These are phyloP conservation scores for Hanseniaspora meyeri DNA, from an alignment of 805 yeast species.

Conservation along the genomic window DNA sequence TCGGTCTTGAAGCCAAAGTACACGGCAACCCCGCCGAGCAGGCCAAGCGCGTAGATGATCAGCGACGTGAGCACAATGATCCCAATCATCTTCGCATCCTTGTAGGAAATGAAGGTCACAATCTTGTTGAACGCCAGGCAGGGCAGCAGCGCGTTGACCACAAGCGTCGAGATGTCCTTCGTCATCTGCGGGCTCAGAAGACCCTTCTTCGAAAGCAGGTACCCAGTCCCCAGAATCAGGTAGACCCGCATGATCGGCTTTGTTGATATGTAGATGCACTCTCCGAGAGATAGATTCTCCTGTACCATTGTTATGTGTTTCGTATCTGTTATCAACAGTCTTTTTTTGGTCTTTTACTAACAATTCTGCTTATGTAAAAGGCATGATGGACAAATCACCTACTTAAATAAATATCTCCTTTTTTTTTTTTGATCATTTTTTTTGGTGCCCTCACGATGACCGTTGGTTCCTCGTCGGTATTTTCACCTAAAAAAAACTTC, in stretches of 20 bases:
- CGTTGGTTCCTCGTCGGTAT: too few species aligned
- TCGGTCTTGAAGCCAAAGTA: constrained; percentile 27
- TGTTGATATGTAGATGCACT: constrained; percentile 61
- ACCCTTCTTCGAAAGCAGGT: constrained; percentile 46
- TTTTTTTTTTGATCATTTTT: too few species aligned
- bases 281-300: constrained; percentile 33
- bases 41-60: constrained; percentile 28
- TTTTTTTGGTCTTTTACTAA: too few species aligned
- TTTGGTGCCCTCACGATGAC: too few species aligned
- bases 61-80: constrained; percentile 41
- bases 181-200: constrained; percentile 56
- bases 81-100: constrained; percentile 61
- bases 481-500: too few species aligned
- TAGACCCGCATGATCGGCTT: constrained; percentile 82
- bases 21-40: constrained; percentile 30
- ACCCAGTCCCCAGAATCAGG: constrained; percentile 57
- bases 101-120: constrained; percentile 50
- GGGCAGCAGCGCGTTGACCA: constrained; percentile 60
- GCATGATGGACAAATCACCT: too few species aligned
- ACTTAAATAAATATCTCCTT: too few species aligned
- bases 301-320: not conserved
- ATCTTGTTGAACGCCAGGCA: constrained; percentile 64
- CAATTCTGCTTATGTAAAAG: too few species aligned
- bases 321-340: not conserved
- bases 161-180: constrained; percentile 54